Evolutionary conservation across 192 early-diverging fungal species (phyloP).

Genomic region (Coemansia interrupta): DNA sequence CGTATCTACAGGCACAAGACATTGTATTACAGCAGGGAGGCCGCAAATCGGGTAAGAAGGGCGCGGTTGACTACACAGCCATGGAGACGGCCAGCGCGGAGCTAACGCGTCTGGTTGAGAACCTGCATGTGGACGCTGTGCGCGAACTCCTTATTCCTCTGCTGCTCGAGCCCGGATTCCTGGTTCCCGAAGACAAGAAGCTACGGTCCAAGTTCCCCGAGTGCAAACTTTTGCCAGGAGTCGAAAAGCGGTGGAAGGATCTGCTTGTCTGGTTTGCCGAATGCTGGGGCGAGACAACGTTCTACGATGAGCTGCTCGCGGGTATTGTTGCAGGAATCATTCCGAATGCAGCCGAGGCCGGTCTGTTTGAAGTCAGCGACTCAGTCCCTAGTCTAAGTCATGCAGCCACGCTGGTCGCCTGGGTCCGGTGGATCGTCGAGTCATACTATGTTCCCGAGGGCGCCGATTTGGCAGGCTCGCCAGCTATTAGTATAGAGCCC

Average conservation of each 20-base stretch:
- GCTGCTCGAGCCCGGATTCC: slow-evolving; percentile 55
- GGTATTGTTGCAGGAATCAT: slow-evolving; percentile 28
- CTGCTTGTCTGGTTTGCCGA: slow-evolving; percentile 44
- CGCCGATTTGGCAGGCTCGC: slow-evolving; percentile 5
- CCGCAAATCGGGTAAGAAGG: slow-evolving; percentile 1
- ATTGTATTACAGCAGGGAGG: background rate
- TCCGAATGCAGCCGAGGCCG: slow-evolving; percentile 17
- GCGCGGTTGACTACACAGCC: background rate
- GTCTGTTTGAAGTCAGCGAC: slow-evolving; percentile 30
- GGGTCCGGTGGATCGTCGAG: slow-evolving; percentile 56
- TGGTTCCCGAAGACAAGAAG: slow-evolving; percentile 59
- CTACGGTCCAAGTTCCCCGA: slow-evolving; percentile 41
- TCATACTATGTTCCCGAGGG: slow-evolving; percentile 15
- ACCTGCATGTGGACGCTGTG: slow-evolving; percentile 47
- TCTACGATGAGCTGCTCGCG: slow-evolving; percentile 39
- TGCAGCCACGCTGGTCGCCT: slow-evolving; percentile 56
- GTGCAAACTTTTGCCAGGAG: slow-evolving; percentile 35
- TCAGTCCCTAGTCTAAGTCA: slow-evolving; percentile 43
- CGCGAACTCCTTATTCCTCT: slow-evolving; percentile 51
- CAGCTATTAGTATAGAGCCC: slow-evolving; percentile 43
- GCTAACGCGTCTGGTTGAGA: slow-evolving; percentile 40
- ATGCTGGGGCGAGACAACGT: slow-evolving; percentile 33
- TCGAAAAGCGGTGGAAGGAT: slow-evolving; percentile 44
- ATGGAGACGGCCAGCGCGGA: slow-evolving; percentile 16
- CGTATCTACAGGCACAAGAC: slow-evolving; percentile 16